Conservation (phyloP, 2,329 filamentous ascomycete species). For the Periconia sp. region DNA sequence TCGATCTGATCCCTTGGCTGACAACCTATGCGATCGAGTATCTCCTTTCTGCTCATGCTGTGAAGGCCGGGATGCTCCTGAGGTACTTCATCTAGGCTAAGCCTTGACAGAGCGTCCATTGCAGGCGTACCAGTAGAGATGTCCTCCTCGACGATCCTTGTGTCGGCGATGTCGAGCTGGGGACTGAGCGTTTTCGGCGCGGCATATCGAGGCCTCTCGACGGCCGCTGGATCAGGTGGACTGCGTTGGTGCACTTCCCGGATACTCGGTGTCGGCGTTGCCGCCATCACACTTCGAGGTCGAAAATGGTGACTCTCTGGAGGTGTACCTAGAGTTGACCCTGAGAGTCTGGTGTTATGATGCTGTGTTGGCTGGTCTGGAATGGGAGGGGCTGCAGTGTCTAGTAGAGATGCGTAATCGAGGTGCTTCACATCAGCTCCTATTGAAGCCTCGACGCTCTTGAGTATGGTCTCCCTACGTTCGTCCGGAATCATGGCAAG, state of each 20-base stretch:
- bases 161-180: too few relatives aligned
- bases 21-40: conserved; percentile 26
- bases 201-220: conserved; percentile 1
- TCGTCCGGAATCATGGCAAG: conserved; percentile 27
- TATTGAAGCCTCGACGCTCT: conserved; percentile 22
- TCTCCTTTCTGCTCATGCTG: too few relatives aligned
- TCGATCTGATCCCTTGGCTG: conserved; percentile 28
- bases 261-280: not conserved
- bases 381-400: conserved; percentile 6
- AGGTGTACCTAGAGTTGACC: conserved; percentile 9
- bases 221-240: not conserved
- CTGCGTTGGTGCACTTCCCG: not conserved
- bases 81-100: too few relatives aligned
- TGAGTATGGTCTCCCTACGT: conserved; percentile 16
- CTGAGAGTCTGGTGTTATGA: conserved; percentile 8
- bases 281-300: conserved; percentile 4
- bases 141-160: too few relatives aligned
- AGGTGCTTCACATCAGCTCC: conserved; percentile 22
- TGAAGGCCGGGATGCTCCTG: too few relatives aligned
- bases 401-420: conserved; percentile 23
- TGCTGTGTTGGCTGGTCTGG: conserved; percentile 7
- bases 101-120: too few relatives aligned
- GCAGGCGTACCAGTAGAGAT: too few relatives aligned
- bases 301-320: conserved; percentile 5
- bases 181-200: too few relatives aligned